Base-by-base conservation (phyloP, 2,329 filamentous ascomycete species). In the Colletotrichum shisoi region DNA sequence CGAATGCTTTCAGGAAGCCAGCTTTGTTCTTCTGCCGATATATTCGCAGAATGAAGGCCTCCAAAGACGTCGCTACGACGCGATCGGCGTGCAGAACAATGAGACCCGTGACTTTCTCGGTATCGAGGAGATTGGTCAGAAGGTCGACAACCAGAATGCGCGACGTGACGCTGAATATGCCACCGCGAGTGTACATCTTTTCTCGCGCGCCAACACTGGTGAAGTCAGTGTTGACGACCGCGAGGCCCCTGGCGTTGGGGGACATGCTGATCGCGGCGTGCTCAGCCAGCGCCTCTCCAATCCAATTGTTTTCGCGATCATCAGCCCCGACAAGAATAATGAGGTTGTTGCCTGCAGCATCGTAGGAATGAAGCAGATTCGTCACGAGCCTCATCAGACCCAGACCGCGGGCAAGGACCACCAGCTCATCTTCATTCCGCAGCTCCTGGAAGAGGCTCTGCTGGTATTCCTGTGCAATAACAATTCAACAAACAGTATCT, bases 351-450 rank as follows among this genome's bases (percentile, higher is more conserved):
- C 95, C 95, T 3, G 93, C 93, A 1, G 93, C 94, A 84, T 99
- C 95, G 80, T 97, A 97, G 21, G 94, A 94, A 79, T 99, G 95
- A 34, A 99, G 87, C 45, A 99, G 86, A 76, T 98, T 99, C n/a
- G 93, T 96, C 74, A 97, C 87, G 64, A 99, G 87, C 71, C 93
- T 92, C 77, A 97, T 87, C 52, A 98, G 89, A 72, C 95, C 95
- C 54, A 99, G 89, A 72, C 95, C 95, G 60, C 93, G 91, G 48
- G 94, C 95, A 62, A 98, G 86, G 62, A 99, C 85, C 73, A 98
- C 91, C 71, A 99, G 89, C 79, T 96, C 91, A 91, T 99, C 95
- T 81, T 97, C 92, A 69, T 88, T 83, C 70, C 93, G 90, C 71
- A 96, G 88, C 80, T 95, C 91, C 77, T 91, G 92, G 82, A 98